Conservation (phyloP, 805 yeast species). For the Nematodospora valgi region DNA sequence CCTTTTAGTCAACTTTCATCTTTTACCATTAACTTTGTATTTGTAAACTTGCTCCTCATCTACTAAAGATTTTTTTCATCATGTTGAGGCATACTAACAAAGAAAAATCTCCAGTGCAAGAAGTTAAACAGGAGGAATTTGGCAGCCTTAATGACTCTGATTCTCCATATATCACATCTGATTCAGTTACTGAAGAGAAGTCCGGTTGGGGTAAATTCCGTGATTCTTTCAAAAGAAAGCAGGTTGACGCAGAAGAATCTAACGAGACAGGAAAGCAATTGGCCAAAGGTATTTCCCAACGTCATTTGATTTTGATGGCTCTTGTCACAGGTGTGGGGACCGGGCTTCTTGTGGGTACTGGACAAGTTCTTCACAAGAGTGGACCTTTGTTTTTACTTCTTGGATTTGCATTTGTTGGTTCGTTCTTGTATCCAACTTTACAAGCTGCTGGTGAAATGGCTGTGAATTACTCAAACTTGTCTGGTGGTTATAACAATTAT, state of each 20-base stretch:
- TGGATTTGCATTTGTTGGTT: constrained; percentile 34
- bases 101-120: constrained; percentile 4
- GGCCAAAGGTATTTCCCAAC: constrained; percentile 30
- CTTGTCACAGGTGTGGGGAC: constrained; percentile 41
- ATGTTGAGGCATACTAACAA: too few species aligned
- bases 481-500: constrained; percentile 64
- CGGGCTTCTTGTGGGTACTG: constrained; percentile 42
- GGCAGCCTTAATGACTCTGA: constrained; percentile 5
- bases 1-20: too few species aligned
- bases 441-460: constrained; percentile 51
- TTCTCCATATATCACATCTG: constrained; percentile 4
- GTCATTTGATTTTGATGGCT: constrained; percentile 39
- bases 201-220: constrained; percentile 15
- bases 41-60: too few species aligned
- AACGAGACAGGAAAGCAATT: constrained; percentile 22
- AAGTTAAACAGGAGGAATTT: constrained; percentile 5
- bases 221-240: constrained; percentile 25
- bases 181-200: constrained; percentile 3
- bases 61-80: too few species aligned
- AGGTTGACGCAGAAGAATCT: constrained; percentile 9
- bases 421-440: constrained; percentile 35
- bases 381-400: constrained; percentile 34
- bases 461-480: constrained; percentile 51
- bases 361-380: constrained; percentile 31
- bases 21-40: too few species aligned